Evolutionary conservation across 306 rosid genomes (phyloP), one percentile per base, ranked within the genome.

Genomic region (Gastrolobium bilobum): DNA sequence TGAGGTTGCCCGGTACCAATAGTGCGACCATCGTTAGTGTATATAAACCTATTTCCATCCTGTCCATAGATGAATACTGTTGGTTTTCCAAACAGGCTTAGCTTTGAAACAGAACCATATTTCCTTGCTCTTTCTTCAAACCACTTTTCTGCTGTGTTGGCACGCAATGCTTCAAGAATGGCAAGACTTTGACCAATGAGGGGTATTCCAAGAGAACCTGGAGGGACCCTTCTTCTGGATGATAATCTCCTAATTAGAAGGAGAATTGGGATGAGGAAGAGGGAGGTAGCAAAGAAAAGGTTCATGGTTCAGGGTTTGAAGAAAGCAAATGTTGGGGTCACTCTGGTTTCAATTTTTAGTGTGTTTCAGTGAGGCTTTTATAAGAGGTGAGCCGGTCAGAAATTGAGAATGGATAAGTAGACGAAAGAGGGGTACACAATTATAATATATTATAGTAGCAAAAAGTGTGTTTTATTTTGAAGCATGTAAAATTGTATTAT

Each of bases 191-290:
- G 91, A 34, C 97, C 97, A 31, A 93, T 80, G 2, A 91, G 30
- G 37, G 94, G 94, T 30, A 89, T 59, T 69, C 98, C 98, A 0
- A 93, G 88, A 13, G 91, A 91, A 51, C 94, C 98, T 6, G 98
- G 97, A 39, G 98, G 97, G n/a, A 85, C 70, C 52, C 82, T 84
- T 71, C 77, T 57, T 71, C 77, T 57, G 40, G 83, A 71, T 75
- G 84, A 35, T 80, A 82, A 75, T 61, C 76, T 87, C n/a, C 31
- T 34, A 1, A 93, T 71, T 33, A 89, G 78, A 40, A 88, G 70
- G 70, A 87, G 73, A 58, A 88, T 39, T 71, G 90, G 84, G 58
- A 84, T 82, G 59, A 91, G 68, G 15, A 86, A 77, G 40, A 88
- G 85, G 48, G 84, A 62, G 51, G 57, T 47, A 50, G 74, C 53